phyloP scores from a whole-genome alignment of 116 monocot species.

The Papilionanthe hybrid region DNA sequence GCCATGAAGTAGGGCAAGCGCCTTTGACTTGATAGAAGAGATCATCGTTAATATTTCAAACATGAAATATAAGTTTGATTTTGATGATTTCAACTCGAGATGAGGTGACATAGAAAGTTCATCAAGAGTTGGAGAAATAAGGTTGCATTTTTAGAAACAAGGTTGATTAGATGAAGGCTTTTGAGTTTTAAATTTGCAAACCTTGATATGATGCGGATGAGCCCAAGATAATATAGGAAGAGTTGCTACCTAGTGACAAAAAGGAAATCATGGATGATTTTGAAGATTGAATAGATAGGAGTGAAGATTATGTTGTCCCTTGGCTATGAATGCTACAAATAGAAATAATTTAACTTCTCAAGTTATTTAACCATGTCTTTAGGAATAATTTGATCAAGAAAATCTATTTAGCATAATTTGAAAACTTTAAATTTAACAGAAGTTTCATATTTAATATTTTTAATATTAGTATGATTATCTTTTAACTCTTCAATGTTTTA shows the following conservation, averaged over 20 bases:
- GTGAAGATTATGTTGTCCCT: background rate
- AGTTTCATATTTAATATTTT: background rate
- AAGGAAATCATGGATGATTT: background rate
- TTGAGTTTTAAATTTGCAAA: background rate
- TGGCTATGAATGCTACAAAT: background rate
- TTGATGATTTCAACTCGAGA: background rate
- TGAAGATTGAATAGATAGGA: background rate
- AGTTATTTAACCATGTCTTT: background rate
- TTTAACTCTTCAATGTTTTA: background rate
- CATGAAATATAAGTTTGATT: background rate
- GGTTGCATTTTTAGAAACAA: background rate
- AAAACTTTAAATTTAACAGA: background rate
- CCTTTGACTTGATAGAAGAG: background rate
- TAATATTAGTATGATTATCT: background rate
- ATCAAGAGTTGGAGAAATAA: background rate
- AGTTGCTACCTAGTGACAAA: background rate
- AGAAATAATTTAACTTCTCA: background rate
- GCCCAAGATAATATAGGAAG: background rate
- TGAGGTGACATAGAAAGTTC: background rate
- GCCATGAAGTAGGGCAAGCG: background rate
- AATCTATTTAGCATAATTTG: background rate
- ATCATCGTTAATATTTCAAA: background rate
- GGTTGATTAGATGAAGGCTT: background rate
- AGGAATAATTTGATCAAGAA: background rate
- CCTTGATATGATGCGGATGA: background rate